Conservation (phyloP, 805 yeast genomes). For the Saccharomyces jurei region DNA sequence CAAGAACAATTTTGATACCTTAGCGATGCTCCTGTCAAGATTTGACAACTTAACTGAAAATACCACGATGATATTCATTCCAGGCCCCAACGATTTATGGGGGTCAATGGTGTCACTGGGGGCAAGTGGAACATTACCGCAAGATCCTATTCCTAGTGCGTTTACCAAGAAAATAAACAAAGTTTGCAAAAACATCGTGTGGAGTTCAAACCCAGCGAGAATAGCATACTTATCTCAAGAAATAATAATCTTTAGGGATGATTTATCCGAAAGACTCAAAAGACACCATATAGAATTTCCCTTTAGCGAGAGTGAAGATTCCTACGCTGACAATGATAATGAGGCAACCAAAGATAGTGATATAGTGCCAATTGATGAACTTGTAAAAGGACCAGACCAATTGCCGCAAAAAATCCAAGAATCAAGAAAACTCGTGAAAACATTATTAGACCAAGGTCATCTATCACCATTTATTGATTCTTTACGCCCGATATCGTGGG, state of each 20-base stretch:
- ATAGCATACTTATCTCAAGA: slow-evolving; percentile 79
- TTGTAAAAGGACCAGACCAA: slow-evolving; percentile 29
- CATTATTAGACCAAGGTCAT: slow-evolving; percentile 80
- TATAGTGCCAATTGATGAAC: slow-evolving; percentile 16
- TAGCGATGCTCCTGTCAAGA: slow-evolving; percentile 56
- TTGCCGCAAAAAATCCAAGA: slow-evolving; percentile 44
- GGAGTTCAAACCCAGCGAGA: slow-evolving; percentile 73
- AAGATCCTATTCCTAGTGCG: slow-evolving; percentile 56
- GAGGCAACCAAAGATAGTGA: not conserved
- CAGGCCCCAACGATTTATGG: slow-evolving; percentile 95
- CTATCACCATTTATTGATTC: slow-evolving; percentile 67
- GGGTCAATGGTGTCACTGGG: slow-evolving; percentile 62
- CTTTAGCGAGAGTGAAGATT: slow-evolving; percentile 27
- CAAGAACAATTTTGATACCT: slow-evolving; percentile 61
- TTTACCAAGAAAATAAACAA: slow-evolving; percentile 64
- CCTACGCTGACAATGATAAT: slow-evolving; percentile 1
- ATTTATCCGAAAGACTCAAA: slow-evolving; percentile 59
- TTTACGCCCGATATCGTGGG: slow-evolving; percentile 59
- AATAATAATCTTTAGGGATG: slow-evolving; percentile 65
- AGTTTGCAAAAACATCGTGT: slow-evolving; percentile 43
- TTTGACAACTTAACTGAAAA: slow-evolving; percentile 29
- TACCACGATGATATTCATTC: slow-evolving; percentile 63
- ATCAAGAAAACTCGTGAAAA: slow-evolving; percentile 65
- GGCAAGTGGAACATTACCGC: slow-evolving; percentile 59
- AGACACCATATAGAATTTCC: slow-evolving; percentile 58